phyloP scores from a whole-genome alignment of 805 yeast species.

The Sugiyamaella marilandica region DNA sequence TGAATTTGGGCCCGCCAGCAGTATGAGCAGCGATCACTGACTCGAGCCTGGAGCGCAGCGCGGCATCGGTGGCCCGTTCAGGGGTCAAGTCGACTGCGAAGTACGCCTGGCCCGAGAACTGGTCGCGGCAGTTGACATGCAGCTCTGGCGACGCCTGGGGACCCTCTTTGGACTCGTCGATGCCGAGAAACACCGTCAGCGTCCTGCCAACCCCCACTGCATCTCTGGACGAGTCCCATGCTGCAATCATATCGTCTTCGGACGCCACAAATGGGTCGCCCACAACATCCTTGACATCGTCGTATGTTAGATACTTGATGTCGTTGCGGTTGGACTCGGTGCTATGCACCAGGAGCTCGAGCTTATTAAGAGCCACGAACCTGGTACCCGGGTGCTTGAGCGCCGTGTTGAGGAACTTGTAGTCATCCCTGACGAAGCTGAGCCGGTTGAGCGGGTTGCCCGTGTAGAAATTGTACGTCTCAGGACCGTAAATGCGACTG shows the following conservation, averaged over 20 bases:
- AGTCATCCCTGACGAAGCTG: constrained; percentile 56
- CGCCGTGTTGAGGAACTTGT: constrained; percentile 45
- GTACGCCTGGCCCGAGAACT: constrained; percentile 35
- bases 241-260: constrained; percentile 28
- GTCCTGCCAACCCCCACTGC: constrained; percentile 24
- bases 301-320: constrained; percentile 22
- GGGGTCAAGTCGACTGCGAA: constrained; percentile 36
- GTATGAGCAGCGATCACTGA: constrained; percentile 16
- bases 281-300: constrained; percentile 30
- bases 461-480: constrained; percentile 38
- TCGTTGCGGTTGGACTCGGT: background rate
- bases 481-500: constrained; percentile 27
- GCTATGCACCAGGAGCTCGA: constrained; percentile 23
- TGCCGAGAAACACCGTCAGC: constrained; percentile 44
- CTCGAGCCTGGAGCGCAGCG: constrained; percentile 23
- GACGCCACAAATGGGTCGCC: constrained; percentile 33
- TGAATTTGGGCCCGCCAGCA: constrained; percentile 1
- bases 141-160: constrained; percentile 10
- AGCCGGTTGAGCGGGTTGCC: constrained; percentile 58
- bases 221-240: constrained; percentile 36
- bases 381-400: constrained; percentile 44
- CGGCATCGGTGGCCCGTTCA: constrained; percentile 11
- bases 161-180: constrained; percentile 34
- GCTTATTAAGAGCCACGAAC: constrained; percentile 41
- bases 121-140: constrained; percentile 19